A percentile compares a stretch with the other conserved stretches of the same genome.
These are phyloP conservation scores for Clonostachys rosea DNA, from an alignment of 2,329 filamentous ascomycete species.

Conservation along the genomic window DNA sequence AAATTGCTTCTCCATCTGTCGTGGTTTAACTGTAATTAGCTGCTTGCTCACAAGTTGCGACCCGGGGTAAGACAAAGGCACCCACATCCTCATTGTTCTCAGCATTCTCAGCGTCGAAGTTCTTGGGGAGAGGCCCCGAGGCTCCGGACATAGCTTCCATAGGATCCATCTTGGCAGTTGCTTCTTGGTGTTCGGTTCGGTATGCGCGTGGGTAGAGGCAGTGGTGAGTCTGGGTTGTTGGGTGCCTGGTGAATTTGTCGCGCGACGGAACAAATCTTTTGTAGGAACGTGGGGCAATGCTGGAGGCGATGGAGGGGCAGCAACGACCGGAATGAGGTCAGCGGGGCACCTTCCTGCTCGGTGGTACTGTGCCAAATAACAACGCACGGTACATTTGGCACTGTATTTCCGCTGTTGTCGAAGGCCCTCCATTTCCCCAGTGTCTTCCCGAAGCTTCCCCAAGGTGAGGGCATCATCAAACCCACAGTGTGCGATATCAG, in stretches of 20 bases:
- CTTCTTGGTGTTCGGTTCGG: not conserved
- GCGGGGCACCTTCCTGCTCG: no score
- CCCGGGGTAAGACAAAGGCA: conserved; percentile 5
- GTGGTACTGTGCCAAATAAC: no score
- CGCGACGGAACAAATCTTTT: conserved; percentile 1
- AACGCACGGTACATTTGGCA: no score
- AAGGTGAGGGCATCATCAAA: no score
- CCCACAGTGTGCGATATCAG: no score
- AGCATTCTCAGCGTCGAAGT: conserved; percentile 55
- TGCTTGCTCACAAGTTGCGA: not conserved
- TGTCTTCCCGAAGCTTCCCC: no score
- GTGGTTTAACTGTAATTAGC: conserved; percentile 2
- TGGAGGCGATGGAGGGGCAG: conserved; percentile 3
- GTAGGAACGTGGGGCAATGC: not conserved
- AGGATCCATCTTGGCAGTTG: conserved; percentile 25
- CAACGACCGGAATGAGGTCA: not conserved
- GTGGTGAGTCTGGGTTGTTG: not conserved
- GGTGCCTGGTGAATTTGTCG: no score
- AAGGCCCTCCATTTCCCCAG: no score
- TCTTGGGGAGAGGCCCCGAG: conserved; percentile 36
- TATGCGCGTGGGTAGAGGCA: not conserved
- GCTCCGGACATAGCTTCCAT: conserved; percentile 27
- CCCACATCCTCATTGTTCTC: conserved; percentile 53
- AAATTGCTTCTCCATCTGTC: conserved; percentile 96
- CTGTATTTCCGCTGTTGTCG: no score